Base-by-base conservation (phyloP, 495 filamentous ascomycete genomes). In the Penicillium coprophilum region DNA sequence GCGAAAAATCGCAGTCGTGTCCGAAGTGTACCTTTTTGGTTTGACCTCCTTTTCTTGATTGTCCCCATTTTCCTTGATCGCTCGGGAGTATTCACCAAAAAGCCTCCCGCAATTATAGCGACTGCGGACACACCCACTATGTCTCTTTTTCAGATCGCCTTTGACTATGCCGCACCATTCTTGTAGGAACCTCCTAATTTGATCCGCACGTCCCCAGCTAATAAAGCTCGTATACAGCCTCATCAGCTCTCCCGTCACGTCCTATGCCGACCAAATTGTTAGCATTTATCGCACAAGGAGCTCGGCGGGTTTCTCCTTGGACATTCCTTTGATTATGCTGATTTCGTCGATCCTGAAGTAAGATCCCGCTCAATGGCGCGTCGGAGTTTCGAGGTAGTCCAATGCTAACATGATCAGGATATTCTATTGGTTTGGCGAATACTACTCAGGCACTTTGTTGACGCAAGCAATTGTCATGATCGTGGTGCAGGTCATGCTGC, bases 301-400 rank as follows among this genome's bases (percentile, higher is more conserved):
- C 30, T 96, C 91, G 43, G 89, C 87, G 19, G 94, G 94, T 34
- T 98, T 98, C 77, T 89, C 87, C 10, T 71, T 86, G 41, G 89
- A 98, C 68, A 98, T 96, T 44, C 95, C 94, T 6, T 71, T 97
- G 58, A 98, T 98, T 60, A 98, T 98, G 94, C 89, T 98, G 27
- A 85, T 96, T 41, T 88, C 94, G 13, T 96, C 91, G 10, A 85
- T 97, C 51, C 74, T 96, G 27, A 94, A 95, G 88, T 96, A 74
- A 63, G 83, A 68, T 30, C 45, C 39, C 38, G 41, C 11, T 34
- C 39, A 44, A 28, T 50, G 19, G 49, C 40, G 46, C 31, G 41
- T 40, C 13, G 6, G 21, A 38, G 31, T 5, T 24, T 6, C 11
- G 15, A 15, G n/a, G 13, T 17, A 17, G 28, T 8, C 15, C 11